Percentiles rank a stretch among this genome's conserved stretches.
Evolutionary conservation across 2,329 filamentous ascomycete species (phyloP).

Genomic region (Scolecobasidium constrictum): DNA sequence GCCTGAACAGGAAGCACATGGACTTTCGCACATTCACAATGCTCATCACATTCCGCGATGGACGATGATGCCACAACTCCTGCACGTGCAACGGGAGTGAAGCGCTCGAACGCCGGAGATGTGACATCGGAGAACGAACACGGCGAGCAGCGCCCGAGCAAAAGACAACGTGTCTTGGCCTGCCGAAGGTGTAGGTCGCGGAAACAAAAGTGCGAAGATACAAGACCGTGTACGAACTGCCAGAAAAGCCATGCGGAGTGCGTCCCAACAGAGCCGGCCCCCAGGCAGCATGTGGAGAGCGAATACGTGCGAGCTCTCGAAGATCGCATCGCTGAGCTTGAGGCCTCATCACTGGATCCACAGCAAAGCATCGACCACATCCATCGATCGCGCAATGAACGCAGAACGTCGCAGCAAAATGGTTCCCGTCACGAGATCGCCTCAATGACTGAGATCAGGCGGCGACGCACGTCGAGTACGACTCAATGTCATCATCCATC

Average conservation of each 20-base stretch:
- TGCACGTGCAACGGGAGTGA: too few relatives aligned
- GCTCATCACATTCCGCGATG: too few relatives aligned
- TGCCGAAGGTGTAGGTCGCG: not conserved
- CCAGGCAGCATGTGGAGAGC: conserved; percentile 13
- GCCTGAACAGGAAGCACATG: too few relatives aligned
- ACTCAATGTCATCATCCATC: too few relatives aligned
- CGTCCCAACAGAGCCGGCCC: conserved; percentile 4
- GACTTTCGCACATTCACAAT: too few relatives aligned
- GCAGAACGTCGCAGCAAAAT: too few relatives aligned
- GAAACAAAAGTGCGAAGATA: not conserved
- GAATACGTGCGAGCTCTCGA: conserved; percentile 16
- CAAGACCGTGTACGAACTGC: not conserved
- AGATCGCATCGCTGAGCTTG: conserved; percentile 14
- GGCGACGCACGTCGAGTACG: too few relatives aligned
- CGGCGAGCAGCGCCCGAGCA: not conserved
- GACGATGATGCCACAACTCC: too few relatives aligned
- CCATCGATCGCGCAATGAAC: conserved; percentile 10
- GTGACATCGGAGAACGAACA: too few relatives aligned
- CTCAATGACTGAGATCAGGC: too few relatives aligned
- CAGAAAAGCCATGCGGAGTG: not conserved
- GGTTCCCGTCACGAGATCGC: too few relatives aligned
- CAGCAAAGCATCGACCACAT: conserved; percentile 14
- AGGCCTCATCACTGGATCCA: conserved; percentile 13
- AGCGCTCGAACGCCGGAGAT: too few relatives aligned
- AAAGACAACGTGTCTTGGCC: not conserved